Conservation (phyloP, 352 stramenopile species). For the Globisporangium nodosum region DNA sequence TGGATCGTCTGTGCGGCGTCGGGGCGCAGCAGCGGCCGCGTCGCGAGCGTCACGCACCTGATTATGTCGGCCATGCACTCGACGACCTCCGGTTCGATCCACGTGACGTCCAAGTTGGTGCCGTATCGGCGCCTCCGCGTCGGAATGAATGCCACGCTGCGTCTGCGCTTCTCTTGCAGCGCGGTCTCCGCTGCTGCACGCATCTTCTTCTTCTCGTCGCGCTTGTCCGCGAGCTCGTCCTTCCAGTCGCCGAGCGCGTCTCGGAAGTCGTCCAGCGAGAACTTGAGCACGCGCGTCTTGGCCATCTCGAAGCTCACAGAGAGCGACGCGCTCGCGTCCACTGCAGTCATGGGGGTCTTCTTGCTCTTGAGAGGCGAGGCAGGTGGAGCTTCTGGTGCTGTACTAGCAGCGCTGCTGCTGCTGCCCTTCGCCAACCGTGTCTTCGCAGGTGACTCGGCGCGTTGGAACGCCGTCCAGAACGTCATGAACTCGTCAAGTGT, state of each 20-base stretch:
- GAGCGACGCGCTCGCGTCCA: slow-evolving; percentile 25
- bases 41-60: slow-evolving; percentile 16
- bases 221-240: slow-evolving; percentile 38
- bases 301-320: slow-evolving; percentile 45
- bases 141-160: slow-evolving; percentile 25
- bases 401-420: background rate
- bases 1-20: slow-evolving; percentile 61
- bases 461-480: slow-evolving; percentile 64
- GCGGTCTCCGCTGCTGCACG: background rate
- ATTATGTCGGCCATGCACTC: slow-evolving; percentile 46
- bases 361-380: background rate
- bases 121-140: slow-evolving; percentile 37
- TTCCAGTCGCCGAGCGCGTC: slow-evolving; percentile 48
- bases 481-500: slow-evolving; percentile 61
- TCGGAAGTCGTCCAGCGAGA: slow-evolving; percentile 41
- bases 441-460: slow-evolving; percentile 13
- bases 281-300: slow-evolving; percentile 38
- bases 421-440: background rate
- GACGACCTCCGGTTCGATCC: slow-evolving; percentile 60
- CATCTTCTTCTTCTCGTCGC: slow-evolving; percentile 15
- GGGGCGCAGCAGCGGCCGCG: slow-evolving; percentile 23
- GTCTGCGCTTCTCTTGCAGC: slow-evolving; percentile 6
- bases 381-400: background rate
- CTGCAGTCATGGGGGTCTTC: background rate
- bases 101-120: slow-evolving; percentile 51